Percentiles rank a stretch among this genome's conserved stretches.
Evolutionary conservation across 192 early-diverging fungal genomes (phyloP).

Genomic region (Coemansia sp.): DNA sequence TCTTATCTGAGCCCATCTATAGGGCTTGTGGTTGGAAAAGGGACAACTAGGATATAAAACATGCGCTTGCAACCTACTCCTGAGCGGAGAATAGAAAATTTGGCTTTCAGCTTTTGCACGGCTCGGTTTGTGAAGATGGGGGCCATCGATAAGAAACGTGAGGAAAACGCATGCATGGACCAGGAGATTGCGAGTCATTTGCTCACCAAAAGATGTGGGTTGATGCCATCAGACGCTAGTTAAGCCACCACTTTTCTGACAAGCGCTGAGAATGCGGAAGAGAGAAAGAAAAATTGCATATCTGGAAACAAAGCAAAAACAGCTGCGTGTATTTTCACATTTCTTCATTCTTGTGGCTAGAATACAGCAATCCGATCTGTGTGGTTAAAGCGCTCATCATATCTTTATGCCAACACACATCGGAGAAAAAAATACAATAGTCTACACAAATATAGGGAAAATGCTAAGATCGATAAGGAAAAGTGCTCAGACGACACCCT

Average conservation of each 20-base stretch:
- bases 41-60: neutral
- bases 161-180: neutral
- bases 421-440: neutral
- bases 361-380: neutral
- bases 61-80: neutral
- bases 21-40: neutral
- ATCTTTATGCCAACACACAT: neutral
- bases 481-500: constrained; percentile 5
- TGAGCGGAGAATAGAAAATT: neutral
- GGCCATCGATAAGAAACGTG: constrained; percentile 14
- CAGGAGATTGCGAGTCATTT: neutral
- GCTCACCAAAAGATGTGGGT: neutral
- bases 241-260: constrained; percentile 7
- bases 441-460: neutral
- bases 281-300: neutral
- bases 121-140: neutral
- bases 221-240: neutral
- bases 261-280: neutral
- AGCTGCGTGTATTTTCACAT: neutral
- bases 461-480: constrained; percentile 4
- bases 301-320: neutral
- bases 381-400: neutral
- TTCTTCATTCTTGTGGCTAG: neutral
- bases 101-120: neutral
- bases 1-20: constrained; percentile 14